Evolutionary conservation across 2,329 filamentous ascomycete genomes (phyloP).

Genomic region (Fusarium sarcochroum): DNA sequence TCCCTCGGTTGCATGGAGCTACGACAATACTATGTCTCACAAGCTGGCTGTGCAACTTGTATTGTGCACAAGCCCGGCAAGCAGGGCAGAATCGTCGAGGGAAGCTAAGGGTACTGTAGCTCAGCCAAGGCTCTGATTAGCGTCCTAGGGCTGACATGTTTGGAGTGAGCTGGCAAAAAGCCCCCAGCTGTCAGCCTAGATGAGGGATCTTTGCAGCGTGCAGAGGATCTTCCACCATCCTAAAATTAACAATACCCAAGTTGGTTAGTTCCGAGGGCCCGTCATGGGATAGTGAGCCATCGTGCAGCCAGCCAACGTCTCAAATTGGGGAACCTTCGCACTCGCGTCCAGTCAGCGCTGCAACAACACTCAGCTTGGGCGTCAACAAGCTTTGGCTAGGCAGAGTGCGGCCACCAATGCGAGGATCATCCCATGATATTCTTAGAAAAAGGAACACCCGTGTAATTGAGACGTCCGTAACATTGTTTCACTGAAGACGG

Average conservation of each 20-base stretch:
- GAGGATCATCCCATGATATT: constrained; percentile 30
- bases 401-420: constrained; percentile 32
- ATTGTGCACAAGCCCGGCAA: constrained; percentile 15
- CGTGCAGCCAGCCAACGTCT: constrained; percentile 22
- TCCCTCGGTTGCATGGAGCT: constrained; percentile 12
- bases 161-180: constrained; percentile 14
- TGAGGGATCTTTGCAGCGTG: constrained; percentile 13
- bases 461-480: not conserved
- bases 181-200: constrained; percentile 34
- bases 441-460: constrained; percentile 19
- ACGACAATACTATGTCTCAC: constrained; percentile 14
- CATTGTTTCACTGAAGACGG: constrained; percentile 1
- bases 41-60: constrained; percentile 40
- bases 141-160: constrained; percentile 48
- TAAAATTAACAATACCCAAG: constrained; percentile 33
- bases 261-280: constrained; percentile 21
- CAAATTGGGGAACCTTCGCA: constrained; percentile 15
- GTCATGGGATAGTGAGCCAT: not conserved
- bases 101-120: not conserved
- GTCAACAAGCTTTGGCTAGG: constrained; percentile 33
- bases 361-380: constrained; percentile 24
- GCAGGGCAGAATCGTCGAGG: not conserved
- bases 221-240: constrained; percentile 18
- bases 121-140: constrained; percentile 31
- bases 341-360: constrained; percentile 11